phyloP scores from a whole-genome alignment of 2,329 filamentous ascomycete species.

The Fusarium oxysporum region DNA sequence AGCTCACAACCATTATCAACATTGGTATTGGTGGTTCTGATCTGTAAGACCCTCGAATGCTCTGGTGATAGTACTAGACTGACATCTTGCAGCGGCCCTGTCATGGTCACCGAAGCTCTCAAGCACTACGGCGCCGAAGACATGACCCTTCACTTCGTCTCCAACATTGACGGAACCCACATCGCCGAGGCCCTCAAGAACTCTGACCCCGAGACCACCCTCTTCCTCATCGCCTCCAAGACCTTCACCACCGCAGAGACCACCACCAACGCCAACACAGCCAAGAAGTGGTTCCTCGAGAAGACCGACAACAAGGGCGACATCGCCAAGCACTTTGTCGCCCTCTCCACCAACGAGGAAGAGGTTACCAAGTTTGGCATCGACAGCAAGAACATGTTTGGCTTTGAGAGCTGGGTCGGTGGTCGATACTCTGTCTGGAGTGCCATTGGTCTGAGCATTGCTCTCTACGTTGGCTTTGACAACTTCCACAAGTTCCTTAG shows the following conservation, averaged over 20 bases:
- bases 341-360: slow-evolving; percentile 92
- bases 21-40: slow-evolving; percentile 98
- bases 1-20: slow-evolving; percentile 96
- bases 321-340: slow-evolving; percentile 98
- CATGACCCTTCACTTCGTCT: slow-evolving; percentile 96
- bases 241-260: slow-evolving; percentile 99
- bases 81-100: slow-evolving; percentile 75
- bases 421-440: slow-evolving; percentile 99
- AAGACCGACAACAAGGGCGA: slow-evolving; percentile 80
- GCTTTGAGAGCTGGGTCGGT: slow-evolving; percentile 98
- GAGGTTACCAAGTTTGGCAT: slow-evolving; percentile 99
- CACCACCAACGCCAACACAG: slow-evolving; percentile 94
- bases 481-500: slow-evolving; percentile 97
- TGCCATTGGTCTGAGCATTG: slow-evolving; percentile 94
- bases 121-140: slow-evolving; percentile 91
- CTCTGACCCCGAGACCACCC: slow-evolving; percentile 96
- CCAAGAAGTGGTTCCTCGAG: slow-evolving; percentile 96
- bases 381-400: slow-evolving; percentile 99
- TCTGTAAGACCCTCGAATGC: slow-evolving; percentile 61
- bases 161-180: slow-evolving; percentile 99
- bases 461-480: slow-evolving; percentile 94
- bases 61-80: neutral
- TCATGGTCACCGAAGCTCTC: slow-evolving; percentile 98
- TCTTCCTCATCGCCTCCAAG: slow-evolving; percentile 98
- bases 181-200: slow-evolving; percentile 90